Base-by-base conservation (phyloP, 2,329 filamentous ascomycete genomes). In the Cladosporium sp. region DNA sequence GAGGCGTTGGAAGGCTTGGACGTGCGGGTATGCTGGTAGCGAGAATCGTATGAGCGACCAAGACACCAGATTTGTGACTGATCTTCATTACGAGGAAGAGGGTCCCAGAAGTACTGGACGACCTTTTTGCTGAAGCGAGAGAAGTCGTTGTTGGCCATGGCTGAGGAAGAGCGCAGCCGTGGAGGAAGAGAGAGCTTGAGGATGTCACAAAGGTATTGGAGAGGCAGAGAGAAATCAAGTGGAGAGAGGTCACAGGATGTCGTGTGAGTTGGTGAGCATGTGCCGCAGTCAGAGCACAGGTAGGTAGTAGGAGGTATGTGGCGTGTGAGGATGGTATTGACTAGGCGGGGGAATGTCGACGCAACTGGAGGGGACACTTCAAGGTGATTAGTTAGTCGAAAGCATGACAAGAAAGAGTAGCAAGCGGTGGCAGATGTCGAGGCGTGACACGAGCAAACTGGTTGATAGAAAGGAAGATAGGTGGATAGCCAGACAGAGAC, bases 41-140 rank as follows among this genome's bases (percentile, higher is more conserved):
- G 53, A 6, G 69, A 68, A 49, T 74, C 71, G 67, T 87, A 87
- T 39, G 60, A 58, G 24, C 58, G 57, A 36, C 84, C 84, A 41
- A 97, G 76, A 64, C 90, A 95, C 91, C 92, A 97, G 55, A 95
- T 88, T 11, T 88, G 82, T 29, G 81, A 77, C 56, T 84, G 78
- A 51, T 83, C 76, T 65, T 95, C 84, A 71, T 96, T 96, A 56
- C 80, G 82, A 5, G 90, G 91, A 57, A 91, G 84, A 0, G 90
- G 89, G 61, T 96, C 91, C 86, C 90, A 96, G 64, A 97, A 85
- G 73, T 88, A 89, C 71, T 92, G 88, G 54, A 96, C 85, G 61
- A 96, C 83, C 56, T 87, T 86, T 70, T 89, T 88, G 62, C 72
- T 71, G 65, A 85, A 83, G 59, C 87, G 85, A 59, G 87, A 82